Evolutionary conservation across 2,329 filamentous ascomycete species (phyloP), one percentile per base, ranked within the genome.

Genomic region (Sporothrix brunneoviolacea): DNA sequence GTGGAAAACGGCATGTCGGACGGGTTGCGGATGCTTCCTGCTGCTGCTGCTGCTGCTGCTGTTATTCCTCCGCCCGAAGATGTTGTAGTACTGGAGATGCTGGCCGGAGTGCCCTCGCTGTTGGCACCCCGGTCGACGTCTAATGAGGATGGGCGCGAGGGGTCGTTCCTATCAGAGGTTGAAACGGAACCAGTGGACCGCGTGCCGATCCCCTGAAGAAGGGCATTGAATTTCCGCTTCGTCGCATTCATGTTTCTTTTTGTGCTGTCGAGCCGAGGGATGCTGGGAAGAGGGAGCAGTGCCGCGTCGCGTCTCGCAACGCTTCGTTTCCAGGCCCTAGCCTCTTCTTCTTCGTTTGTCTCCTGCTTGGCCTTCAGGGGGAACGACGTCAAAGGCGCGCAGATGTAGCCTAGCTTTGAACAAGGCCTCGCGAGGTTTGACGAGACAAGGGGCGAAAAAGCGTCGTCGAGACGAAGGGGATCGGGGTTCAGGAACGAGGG

Each of bases 221-320:
- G 75, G 60, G 79, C 77, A 67, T 90, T 86, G 71, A 91, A 90
- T 67, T 91, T 91, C 59, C 87, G 79, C 70, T 91, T 91, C n/a
- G 84, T 88, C 21, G 84, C 80, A 63, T 86, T 86, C 73, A 90
- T 86, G 19, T 18, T 54, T 48, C n/a, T 16, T 40, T n/a, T 21
- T 28, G 38, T 27, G 41, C 13, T 47, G 37, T 21, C 36, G 36
- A 39, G 36, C 45, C 36, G 24, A 15, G 19, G 45, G 13, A n/a
- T 24, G 16, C 16, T 18, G 6, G 22, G 4, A 24, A 33, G 19
- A 12, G 36, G 19, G 2, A 8, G 21, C 43, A 39, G 32, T 48
- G 35, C 45, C 44, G 36, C 27, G 24, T 33, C 35, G 8, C 36
- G 22, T 33, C 24, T 30, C 18, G 45, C 27, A 38, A 40, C 32